Percentiles rank a stretch among this genome's conserved stretches.
Conservation (phyloP, 2,329 filamentous ascomycete genomes). For the Apiospora kogelbergensis region DNA sequence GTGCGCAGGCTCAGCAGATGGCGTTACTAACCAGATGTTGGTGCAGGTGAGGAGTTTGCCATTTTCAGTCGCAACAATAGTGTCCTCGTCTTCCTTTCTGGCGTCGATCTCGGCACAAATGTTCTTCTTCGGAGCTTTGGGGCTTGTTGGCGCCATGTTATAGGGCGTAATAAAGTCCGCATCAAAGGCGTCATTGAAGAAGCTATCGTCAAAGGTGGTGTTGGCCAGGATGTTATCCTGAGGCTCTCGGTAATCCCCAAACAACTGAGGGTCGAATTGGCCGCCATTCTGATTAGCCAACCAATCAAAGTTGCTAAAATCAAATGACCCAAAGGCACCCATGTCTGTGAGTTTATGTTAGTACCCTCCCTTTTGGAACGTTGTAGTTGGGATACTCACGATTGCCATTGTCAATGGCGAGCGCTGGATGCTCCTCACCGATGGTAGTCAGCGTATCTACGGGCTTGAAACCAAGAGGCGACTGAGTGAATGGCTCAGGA, state of each 20-base stretch:
- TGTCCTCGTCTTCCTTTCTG: conserved; percentile 67
- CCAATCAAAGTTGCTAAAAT: conserved; percentile 66
- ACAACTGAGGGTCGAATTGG: conserved; percentile 87
- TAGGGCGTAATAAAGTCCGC: conserved; percentile 80
- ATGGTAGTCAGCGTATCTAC: conserved; percentile 64
- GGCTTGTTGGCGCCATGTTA: conserved; percentile 60
- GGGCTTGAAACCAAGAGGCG: conserved; percentile 65
- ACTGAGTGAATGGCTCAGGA: conserved; percentile 73
- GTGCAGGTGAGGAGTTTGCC: conserved; percentile 76
- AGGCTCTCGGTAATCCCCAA: conserved; percentile 88
- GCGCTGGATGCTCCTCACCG: conserved; percentile 59
- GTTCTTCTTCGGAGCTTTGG: conserved; percentile 51
- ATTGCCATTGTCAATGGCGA: conserved; percentile 41
- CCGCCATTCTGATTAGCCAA: conserved; percentile 78
- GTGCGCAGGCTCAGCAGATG: background rate
- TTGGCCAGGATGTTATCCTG: conserved; percentile 75
- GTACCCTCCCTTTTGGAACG: conserved; percentile 28
- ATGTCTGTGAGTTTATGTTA: conserved; percentile 27
- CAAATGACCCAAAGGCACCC: conserved; percentile 42
- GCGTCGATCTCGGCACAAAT: conserved; percentile 78
- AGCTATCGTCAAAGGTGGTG: conserved; percentile 68
- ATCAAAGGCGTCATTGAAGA: conserved; percentile 77
- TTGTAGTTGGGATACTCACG: conserved; percentile 48
- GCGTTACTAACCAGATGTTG: conserved; percentile 72
- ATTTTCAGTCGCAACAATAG: conserved; percentile 59